Evolutionary conservation across 2,329 filamentous ascomycete species (phyloP).

Genomic region (Myriosclerotinia duriaeana): DNA sequence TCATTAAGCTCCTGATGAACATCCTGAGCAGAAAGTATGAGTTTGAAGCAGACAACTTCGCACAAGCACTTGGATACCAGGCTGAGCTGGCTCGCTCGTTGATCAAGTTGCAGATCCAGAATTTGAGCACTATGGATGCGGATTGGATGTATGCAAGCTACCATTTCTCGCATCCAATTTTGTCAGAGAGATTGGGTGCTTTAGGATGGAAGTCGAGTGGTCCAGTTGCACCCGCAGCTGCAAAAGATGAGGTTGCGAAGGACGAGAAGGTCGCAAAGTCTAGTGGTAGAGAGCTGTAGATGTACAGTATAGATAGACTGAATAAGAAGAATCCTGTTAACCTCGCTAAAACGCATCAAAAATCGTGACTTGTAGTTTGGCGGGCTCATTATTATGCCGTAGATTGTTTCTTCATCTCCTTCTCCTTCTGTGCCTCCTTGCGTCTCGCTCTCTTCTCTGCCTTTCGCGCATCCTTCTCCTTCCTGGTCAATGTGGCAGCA

Average conservation of each 20-base stretch:
- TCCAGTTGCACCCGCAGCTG: slow-evolving; percentile 43
- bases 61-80: slow-evolving; percentile 78
- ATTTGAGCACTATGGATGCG: slow-evolving; percentile 96
- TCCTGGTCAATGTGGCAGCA: slow-evolving; percentile 28
- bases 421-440: slow-evolving; percentile 59
- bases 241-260: slow-evolving; percentile 33
- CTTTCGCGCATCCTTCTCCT: slow-evolving; percentile 43
- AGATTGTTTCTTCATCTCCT: slow-evolving; percentile 52
- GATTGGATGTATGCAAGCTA: slow-evolving; percentile 99
- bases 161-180: slow-evolving; percentile 96
- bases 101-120: slow-evolving; percentile 97
- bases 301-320: slow-evolving; percentile 23
- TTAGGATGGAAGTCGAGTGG: slow-evolving; percentile 70
- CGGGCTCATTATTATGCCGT: slow-evolving; percentile 32
- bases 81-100: slow-evolving; percentile 80
- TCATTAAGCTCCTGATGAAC: slow-evolving; percentile 95
- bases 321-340: slow-evolving; percentile 7
- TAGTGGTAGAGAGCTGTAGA: slow-evolving; percentile 72
- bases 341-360: slow-evolving; percentile 19
- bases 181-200: slow-evolving; percentile 88
- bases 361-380: slow-evolving; percentile 20
- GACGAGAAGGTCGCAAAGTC: slow-evolving; percentile 65
- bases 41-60: slow-evolving; percentile 93
- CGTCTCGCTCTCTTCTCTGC: slow-evolving; percentile 47
- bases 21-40: slow-evolving; percentile 91